These are phyloP conservation scores for Aspergillus bertholletiae DNA, from an alignment of 495 filamentous ascomycete genomes.

Conservation along the genomic window DNA sequence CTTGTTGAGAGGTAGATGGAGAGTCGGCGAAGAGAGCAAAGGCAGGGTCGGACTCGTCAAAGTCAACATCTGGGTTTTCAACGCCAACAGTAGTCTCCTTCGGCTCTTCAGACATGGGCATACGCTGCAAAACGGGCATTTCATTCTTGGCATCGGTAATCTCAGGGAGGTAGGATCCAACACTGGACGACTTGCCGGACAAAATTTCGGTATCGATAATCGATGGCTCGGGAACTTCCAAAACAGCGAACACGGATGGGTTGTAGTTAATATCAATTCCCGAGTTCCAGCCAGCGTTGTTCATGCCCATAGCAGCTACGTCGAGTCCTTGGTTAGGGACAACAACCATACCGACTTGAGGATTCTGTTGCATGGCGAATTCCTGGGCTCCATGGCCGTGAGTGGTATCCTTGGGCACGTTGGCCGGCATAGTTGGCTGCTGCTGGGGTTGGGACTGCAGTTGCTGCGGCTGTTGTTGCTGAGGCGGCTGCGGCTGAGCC, in stretches of 20 bases:
- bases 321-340: conserved; percentile 72
- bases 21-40: conserved; percentile 57
- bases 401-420: conserved; percentile 59
- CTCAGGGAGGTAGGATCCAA: conserved; percentile 31
- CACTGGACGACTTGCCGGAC: conserved; percentile 60
- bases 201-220: conserved; percentile 58
- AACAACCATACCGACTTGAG: conserved; percentile 67
- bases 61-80: conserved; percentile 44
- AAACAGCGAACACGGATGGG: conserved; percentile 75
- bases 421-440: conserved; percentile 27
- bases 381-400: conserved; percentile 50
- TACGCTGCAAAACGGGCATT: conserved; percentile 42
- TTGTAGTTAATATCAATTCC: conserved; percentile 56
- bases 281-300: conserved; percentile 50
- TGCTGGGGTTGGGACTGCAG: conserved; percentile 35
- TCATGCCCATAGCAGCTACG: conserved; percentile 56
- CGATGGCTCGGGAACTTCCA: conserved; percentile 68
- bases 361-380: conserved; percentile 56
- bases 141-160: conserved; percentile 45
- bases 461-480: conserved; percentile 26
- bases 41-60: conserved; percentile 58
- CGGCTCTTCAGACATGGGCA: conserved; percentile 29
- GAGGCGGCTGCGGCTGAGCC: conserved; percentile 25
- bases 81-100: conserved; percentile 27
- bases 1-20: conserved; percentile 20